Base-by-base conservation (phyloP, 73 alveolate species). In the Paramecium caudatum region DNA sequence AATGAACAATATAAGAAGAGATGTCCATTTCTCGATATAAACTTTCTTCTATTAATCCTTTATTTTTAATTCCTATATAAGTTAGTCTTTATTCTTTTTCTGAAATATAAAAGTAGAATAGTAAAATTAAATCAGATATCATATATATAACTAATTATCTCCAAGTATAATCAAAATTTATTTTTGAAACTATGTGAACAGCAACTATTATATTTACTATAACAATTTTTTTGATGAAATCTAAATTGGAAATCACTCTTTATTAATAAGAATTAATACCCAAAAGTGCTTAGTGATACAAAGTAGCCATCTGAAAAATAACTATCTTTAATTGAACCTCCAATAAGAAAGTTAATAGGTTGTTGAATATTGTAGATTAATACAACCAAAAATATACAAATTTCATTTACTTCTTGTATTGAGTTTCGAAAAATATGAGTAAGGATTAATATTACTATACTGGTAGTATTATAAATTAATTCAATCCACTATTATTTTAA, bases 21-120 rank as follows among this genome's bases (percentile, higher is more conserved):
- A 55, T 8, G 12, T 55, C 80, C 80, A 55, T 55, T 55, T 55
- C 80, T 55, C 30, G 23, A 55, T 55, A 55, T 27, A 55, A 55
- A 55, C 30, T 16, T 10, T 55, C 80, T 23, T 55, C 80, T 2
- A 55, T 55, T 27, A 55, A 27, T 27, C 30, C 30, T 12, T 55
- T 55, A 55, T 55, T 55, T 55, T 55, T 55, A 1, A 55, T 55
- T 55, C 80, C 80, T 3, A 55, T 16, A 55, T 55, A 55, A 27
- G 80, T 55, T 19, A 55, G 23, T 55, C 80, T 5, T 55, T 21
- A 55, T 12, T 55, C 80, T 55, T 8, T 55, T 23, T 55, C 80
- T 9, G 80, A 55, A 55, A 55, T 55, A 55, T 55, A 55, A 55
- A 55, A 55, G 12, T 55, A 55, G 16, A 27, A 55, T 43, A 55